These are phyloP conservation scores for Phyllosticta citriasiana DNA, from an alignment of 2,329 filamentous ascomycete species.

Conservation along the genomic window DNA sequence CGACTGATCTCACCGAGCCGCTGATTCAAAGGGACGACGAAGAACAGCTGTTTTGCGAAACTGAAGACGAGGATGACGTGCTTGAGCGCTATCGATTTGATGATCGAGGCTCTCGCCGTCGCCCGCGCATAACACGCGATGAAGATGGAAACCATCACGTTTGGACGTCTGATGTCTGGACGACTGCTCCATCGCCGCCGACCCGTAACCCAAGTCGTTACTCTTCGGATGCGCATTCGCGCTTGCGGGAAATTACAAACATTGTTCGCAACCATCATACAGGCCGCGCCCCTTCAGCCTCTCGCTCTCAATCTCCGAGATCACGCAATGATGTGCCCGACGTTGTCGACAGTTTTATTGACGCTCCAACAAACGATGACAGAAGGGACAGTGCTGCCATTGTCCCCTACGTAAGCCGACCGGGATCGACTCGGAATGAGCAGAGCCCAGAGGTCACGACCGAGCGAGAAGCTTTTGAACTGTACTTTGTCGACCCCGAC, in stretches of 20 bases:
- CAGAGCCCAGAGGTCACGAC: not conserved
- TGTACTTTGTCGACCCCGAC: not conserved
- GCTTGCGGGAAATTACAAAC: conserved; percentile 18
- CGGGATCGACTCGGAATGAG: not conserved
- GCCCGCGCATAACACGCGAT: not conserved
- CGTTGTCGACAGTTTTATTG: not conserved
- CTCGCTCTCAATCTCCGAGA: not conserved
- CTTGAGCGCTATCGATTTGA: not conserved
- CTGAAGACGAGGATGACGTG: conserved; percentile 24
- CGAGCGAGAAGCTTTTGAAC: not conserved
- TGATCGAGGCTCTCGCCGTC: not conserved
- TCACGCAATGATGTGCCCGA: not conserved
- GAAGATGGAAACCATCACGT: conserved; percentile 11
- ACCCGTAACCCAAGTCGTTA: conserved; percentile 19
- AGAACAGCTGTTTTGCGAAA: conserved; percentile 39
- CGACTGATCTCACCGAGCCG: conserved; percentile 29
- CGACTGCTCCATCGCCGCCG: conserved; percentile 17
- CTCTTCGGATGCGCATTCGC: conserved; percentile 20
- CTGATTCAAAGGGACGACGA: conserved; percentile 13
- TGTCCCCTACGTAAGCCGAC: not conserved
- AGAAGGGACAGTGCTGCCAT: not conserved
- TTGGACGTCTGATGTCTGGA: not conserved
- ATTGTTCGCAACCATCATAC: conserved; percentile 23
- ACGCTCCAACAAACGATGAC: not conserved
- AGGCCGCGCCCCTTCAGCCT: not conserved